Percentiles rank a stretch among this genome's conserved stretches.
These are phyloP conservation scores for Zygosaccharomyces bailii DNA, from an alignment of 805 yeast species.

Conservation along the genomic window DNA sequence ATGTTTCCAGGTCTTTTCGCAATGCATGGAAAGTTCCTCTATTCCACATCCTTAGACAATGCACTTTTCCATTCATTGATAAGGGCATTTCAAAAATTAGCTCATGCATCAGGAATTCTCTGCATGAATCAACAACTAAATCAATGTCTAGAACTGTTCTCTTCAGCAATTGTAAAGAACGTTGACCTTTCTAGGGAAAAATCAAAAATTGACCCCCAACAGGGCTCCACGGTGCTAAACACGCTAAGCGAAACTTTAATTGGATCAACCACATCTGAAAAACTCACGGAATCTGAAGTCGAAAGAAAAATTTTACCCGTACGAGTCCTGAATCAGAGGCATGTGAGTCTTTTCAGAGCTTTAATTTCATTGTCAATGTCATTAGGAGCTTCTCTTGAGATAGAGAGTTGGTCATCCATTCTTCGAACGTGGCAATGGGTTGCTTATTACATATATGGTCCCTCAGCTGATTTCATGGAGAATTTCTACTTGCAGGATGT, in stretches of 20 bases:
- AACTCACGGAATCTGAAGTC: constrained; percentile 2
- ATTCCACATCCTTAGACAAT: constrained; percentile 59
- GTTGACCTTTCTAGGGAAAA: constrained; percentile 42
- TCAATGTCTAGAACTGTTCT: constrained; percentile 47
- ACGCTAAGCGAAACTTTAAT: constrained; percentile 26
- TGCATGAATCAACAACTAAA: constrained; percentile 56
- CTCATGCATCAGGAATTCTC: constrained; percentile 81
- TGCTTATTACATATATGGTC: constrained; percentile 65
- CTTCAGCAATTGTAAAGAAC: constrained; percentile 44
- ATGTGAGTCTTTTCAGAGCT: constrained; percentile 74
- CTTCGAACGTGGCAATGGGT: constrained; percentile 74
- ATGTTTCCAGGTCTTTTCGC: constrained; percentile 42
- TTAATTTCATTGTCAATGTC: constrained; percentile 73
- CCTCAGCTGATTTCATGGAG: constrained; percentile 40
- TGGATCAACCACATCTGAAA: constrained; percentile 9
- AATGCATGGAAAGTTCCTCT: constrained; percentile 50
- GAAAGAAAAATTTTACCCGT: constrained; percentile 32
- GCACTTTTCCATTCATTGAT: constrained; percentile 66
- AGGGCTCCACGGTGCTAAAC: constrained; percentile 16
- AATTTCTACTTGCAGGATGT: constrained; percentile 38
- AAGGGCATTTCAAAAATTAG: constrained; percentile 71
- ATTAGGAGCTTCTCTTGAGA: constrained; percentile 67
- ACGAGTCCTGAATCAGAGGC: constrained; percentile 58
- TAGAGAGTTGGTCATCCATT: constrained; percentile 59
- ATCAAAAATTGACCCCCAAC: constrained; percentile 7